Evolutionary conservation across 2,329 filamentous ascomycete species (phyloP).

Genomic region (Tolypocladium tundrense): DNA sequence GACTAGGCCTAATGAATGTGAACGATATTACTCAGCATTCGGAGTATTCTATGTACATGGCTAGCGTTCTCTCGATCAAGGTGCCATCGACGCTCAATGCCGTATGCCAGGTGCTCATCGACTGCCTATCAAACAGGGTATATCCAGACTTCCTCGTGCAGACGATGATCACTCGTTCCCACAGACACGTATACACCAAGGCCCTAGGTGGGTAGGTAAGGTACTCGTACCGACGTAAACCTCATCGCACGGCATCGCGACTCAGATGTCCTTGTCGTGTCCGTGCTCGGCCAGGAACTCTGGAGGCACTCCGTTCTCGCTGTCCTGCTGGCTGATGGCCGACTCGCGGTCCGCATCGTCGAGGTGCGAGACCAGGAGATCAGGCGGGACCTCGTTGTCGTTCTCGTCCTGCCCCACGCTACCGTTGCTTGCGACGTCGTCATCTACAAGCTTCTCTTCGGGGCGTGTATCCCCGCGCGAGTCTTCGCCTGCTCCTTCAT

Average conservation of each 20-base stretch:
- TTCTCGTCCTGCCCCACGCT: constrained; percentile 5
- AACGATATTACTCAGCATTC: neutral
- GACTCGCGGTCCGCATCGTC: constrained; percentile 13
- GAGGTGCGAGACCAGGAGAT: constrained; percentile 19
- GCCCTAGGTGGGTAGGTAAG: neutral
- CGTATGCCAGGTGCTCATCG: neutral
- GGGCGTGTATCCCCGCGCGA: neutral
- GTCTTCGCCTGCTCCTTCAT: constrained; percentile 2
- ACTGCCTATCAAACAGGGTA: neutral
- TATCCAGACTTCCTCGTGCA: neutral
- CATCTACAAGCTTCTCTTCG: neutral
- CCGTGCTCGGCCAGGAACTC: constrained; percentile 41
- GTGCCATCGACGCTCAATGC: neutral
- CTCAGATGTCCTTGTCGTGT: neutral
- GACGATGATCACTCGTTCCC: neutral
- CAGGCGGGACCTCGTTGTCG: constrained; percentile 11
- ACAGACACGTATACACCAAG: neutral
- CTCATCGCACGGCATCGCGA: no score
- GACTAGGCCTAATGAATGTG: neutral
- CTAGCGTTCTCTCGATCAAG: neutral
- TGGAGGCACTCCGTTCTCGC: constrained; percentile 38
- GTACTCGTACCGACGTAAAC: neutral
- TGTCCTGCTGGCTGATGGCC: constrained; percentile 17
- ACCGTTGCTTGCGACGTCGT: neutral
- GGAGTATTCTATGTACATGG: neutral